Evolutionary conservation across 176 grass and related monocot species (phyloP).

Genomic region (Ananas comosus): DNA sequence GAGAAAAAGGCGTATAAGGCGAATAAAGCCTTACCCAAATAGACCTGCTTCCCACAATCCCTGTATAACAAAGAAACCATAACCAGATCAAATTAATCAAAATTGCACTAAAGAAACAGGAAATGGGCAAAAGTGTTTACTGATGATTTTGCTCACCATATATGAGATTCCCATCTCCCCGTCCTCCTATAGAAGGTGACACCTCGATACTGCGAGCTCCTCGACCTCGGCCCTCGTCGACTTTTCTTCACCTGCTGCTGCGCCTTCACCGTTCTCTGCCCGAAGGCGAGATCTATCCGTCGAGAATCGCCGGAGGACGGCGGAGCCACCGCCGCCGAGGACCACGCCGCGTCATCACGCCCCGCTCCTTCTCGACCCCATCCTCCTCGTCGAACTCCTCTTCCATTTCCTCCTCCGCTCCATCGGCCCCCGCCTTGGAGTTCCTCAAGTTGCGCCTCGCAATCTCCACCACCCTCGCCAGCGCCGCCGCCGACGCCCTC

Average conservation of each 20-base stretch:
- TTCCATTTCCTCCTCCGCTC: no score
- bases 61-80: constrained; percentile 32
- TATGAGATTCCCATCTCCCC: constrained; percentile 96
- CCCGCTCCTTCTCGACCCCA: no score
- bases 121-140: not conserved
- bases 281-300: constrained; percentile 18
- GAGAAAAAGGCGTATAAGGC: not conserved
- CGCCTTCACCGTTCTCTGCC: constrained; percentile 2
- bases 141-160: constrained; percentile 40
- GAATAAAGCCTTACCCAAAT: constrained; percentile 52
- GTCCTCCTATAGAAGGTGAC: constrained; percentile 98
- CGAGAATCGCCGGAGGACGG: not conserved
- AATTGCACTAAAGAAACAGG: not conserved
- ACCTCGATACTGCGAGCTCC: constrained; percentile 93
- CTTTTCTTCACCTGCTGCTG: constrained; percentile 58
- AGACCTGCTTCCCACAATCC: constrained; percentile 98
- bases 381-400: no score
- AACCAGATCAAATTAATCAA: not conserved
- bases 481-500: constrained; percentile 66
- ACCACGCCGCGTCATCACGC: not conserved
- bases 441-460: constrained; percentile 48
- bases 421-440: constrained; percentile 23
- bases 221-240: constrained; percentile 74
- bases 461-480: constrained; percentile 75
- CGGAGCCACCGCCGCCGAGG: constrained; percentile 8